These are phyloP conservation scores for Niveomyces coronatus DNA, from an alignment of 2,329 filamentous ascomycete species.

Conservation along the genomic window DNA sequence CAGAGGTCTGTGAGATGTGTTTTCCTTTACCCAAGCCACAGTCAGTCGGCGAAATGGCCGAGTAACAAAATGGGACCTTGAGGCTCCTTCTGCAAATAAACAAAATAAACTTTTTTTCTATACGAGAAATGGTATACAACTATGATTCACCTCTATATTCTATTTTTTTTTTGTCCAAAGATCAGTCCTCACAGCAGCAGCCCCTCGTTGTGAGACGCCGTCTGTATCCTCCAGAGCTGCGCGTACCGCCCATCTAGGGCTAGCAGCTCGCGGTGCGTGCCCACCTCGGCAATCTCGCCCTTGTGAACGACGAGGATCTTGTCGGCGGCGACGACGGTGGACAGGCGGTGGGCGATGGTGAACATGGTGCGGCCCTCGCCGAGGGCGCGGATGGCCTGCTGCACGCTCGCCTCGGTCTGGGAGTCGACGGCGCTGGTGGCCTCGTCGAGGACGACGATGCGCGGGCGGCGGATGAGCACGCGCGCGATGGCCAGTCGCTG, in stretches of 20 bases:
- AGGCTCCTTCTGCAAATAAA: too few relatives aligned
- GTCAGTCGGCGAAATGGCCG: too few relatives aligned
- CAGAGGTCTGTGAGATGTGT: too few relatives aligned
- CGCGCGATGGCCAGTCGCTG: slow-evolving; percentile 39
- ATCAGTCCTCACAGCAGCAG: background rate
- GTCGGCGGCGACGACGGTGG: slow-evolving; percentile 35
- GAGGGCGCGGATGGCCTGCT: slow-evolving; percentile 33
- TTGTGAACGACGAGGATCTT: slow-evolving; percentile 42
- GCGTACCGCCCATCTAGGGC: slow-evolving; percentile 37
- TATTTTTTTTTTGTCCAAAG: background rate
- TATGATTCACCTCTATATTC: too few relatives aligned
- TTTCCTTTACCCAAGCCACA: too few relatives aligned
- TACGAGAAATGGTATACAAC: too few relatives aligned
- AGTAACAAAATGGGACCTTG: too few relatives aligned
- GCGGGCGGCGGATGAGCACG: slow-evolving; percentile 19
- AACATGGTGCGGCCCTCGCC: slow-evolving; percentile 40
- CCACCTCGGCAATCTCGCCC: slow-evolving; percentile 40
- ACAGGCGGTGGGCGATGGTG: slow-evolving; percentile 35
- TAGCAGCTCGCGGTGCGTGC: slow-evolving; percentile 39
- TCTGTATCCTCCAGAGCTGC: slow-evolving; percentile 41
- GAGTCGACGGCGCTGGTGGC: slow-evolving; percentile 38
- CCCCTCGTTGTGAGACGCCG: background rate
- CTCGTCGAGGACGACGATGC: slow-evolving; percentile 33
- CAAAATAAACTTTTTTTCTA: too few relatives aligned
- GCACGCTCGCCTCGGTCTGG: slow-evolving; percentile 30